Percentiles rank a stretch among this genome's conserved stretches.
phyloP scores from a whole-genome alignment of 2,329 filamentous ascomycete genomes.

The Fusarium cicatricum region DNA sequence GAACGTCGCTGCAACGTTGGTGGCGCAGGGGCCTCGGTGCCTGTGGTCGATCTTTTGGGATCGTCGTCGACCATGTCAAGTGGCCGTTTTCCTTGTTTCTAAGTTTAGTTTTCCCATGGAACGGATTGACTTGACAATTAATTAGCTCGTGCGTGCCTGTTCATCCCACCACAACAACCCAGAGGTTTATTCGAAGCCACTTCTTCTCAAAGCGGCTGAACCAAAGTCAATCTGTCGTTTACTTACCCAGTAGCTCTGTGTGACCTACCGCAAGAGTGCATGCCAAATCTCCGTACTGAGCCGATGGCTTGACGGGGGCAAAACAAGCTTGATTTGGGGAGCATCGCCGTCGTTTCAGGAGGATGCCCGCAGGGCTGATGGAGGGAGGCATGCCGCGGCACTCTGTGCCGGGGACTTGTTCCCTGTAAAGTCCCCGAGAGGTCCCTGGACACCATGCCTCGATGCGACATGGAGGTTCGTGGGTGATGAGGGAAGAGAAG shows the following conservation, averaged over 20 bases:
- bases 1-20: background rate
- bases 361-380: conserved; percentile 25
- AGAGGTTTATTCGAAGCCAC: background rate
- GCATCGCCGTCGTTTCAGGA: conserved; percentile 28
- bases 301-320: conserved; percentile 4
- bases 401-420: conserved; percentile 16
- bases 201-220: conserved; percentile 12
- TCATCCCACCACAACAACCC: conserved; percentile 5
- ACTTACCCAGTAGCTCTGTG: background rate
- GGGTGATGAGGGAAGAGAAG: background rate
- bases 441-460: background rate
- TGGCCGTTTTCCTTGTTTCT: conserved; percentile 15
- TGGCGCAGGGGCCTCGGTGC: conserved; percentile 22
- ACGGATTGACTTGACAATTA: conserved; percentile 23
- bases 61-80: conserved; percentile 6
- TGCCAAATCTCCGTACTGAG: background rate
- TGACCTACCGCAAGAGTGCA: background rate
- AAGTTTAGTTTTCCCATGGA: conserved; percentile 25
- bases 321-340: conserved; percentile 19
- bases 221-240: background rate
- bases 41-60: conserved; percentile 25
- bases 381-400: conserved; percentile 10
- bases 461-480: conserved; percentile 10
- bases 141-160: conserved; percentile 32
- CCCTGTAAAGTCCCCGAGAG: conserved; percentile 5